These are phyloP conservation scores for Trichocladium uniseriatum DNA, from an alignment of 495 filamentous ascomycete species.

Conservation along the genomic window DNA sequence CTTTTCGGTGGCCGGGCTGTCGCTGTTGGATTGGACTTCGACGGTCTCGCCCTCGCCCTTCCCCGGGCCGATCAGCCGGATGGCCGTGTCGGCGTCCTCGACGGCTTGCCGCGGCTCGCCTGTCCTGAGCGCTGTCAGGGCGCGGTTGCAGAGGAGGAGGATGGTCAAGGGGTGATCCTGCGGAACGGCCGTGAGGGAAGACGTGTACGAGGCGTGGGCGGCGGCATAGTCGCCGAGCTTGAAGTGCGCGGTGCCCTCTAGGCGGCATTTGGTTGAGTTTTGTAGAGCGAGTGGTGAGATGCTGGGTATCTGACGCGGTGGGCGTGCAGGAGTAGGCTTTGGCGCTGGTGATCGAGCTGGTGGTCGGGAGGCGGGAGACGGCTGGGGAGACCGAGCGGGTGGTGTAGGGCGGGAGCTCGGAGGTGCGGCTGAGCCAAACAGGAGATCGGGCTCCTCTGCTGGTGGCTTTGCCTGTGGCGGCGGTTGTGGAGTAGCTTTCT, in stretches of 20 bases:
- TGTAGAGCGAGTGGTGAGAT: conserved; percentile 59
- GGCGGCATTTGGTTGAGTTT: conserved; percentile 63
- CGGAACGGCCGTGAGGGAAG: conserved; percentile 65
- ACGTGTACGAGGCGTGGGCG: conserved; percentile 72
- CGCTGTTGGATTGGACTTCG: conserved; percentile 45
- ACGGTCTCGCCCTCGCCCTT: conserved; percentile 74
- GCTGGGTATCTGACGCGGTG: conserved; percentile 55
- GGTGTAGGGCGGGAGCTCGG: conserved; percentile 15
- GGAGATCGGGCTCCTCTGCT: conserved; percentile 48
- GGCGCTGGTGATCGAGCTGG: conserved; percentile 35
- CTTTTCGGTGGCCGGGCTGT: conserved; percentile 41
- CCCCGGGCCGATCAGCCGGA: conserved; percentile 69
- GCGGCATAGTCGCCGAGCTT: conserved; percentile 86
- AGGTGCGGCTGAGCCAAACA: conserved; percentile 37
- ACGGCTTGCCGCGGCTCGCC: conserved; percentile 82
- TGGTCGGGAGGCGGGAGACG: conserved; percentile 22
- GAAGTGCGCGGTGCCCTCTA: conserved; percentile 75
- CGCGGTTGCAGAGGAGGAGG: conserved; percentile 81
- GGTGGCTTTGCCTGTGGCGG: conserved; percentile 29
- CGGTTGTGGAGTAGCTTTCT: conserved; percentile 48
- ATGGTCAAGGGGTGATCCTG: conserved; percentile 76
- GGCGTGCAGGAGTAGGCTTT: conserved; percentile 28
- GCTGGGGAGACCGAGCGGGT: conserved; percentile 22
- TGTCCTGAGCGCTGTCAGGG: conserved; percentile 78
- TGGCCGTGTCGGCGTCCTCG: conserved; percentile 67